Evolutionary conservation across 441 rosid genomes (phyloP), one percentile per base, ranked within the genome.

Genomic region (Populus hybrid): DNA sequence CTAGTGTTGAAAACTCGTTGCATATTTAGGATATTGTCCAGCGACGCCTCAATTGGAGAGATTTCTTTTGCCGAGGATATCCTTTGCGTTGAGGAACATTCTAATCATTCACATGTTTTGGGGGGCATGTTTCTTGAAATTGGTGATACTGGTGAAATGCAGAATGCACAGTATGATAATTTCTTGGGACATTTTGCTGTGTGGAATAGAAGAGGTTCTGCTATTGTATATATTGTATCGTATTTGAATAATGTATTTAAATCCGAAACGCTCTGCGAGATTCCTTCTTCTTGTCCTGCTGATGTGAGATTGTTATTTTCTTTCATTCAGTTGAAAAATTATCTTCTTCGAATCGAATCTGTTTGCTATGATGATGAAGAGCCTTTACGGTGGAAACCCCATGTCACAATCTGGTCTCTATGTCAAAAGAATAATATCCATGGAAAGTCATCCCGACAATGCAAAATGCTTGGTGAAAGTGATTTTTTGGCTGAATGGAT

Each of bases 371-470:
- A 83, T 77, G 40, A 63, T 79, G 89, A 88, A 75, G 91, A 90
- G 78, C 82, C 90, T 82, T 84, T 87, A 28, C 93, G 74, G 74
- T 93, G 97, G 94, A 85, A 84, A 80, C 91, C 97, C 2, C 78
- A 75, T 80, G 86, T 94, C 68, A 84, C 95, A 40, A 82, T 93
- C 64, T 94, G 95, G 97, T 86, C 94, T 75, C 78, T 86, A 67
- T 26, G 77, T 56, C 76, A 83, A 78, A 83, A 87, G 76, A 68
- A 75, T 29, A 77, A 68, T 73, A 75, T 75, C 77, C 74, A 64
- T 66, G 82, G 71, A 67, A 83, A 86, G 68, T 64, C 77, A 56
- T 82, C 83, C 70, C 78, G 69, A n/a, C 84, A 80, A 36, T 83
- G 89, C 80, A 81, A 78, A 83, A 83, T 88, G 84, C 81, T 87